Percentiles rank a stretch among this genome's conserved stretches.
Conservation (phyloP, 75 land plant genomes). For the Selaginella moellendorffii region DNA sequence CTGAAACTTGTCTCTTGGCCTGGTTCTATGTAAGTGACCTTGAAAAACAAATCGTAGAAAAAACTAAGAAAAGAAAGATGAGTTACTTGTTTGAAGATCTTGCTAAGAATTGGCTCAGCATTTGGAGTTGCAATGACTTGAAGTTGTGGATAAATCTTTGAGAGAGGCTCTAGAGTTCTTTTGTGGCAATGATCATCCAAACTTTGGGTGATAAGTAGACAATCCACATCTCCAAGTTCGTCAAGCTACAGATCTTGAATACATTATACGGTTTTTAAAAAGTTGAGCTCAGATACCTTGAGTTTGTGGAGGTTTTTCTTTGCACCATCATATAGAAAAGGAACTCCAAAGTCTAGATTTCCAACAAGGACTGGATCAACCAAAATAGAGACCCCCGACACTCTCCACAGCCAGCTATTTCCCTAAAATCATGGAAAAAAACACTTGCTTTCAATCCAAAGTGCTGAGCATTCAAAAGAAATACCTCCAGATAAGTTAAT, state of each 20-base stretch:
- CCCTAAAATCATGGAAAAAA: conserved; percentile 22
- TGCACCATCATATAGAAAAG: conserved; percentile 74
- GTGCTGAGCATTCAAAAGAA: background rate
- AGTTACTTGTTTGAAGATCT: background rate
- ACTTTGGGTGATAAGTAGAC: conserved; percentile 79
- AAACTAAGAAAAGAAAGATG: background rate
- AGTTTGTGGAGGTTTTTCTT: conserved; percentile 64
- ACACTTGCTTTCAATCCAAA: background rate
- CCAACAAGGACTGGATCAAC: conserved; percentile 94
- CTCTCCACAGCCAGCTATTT: conserved; percentile 83
- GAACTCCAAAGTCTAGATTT: conserved; percentile 81
- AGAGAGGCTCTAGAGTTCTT: conserved; percentile 52
- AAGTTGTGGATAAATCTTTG: conserved; percentile 39
- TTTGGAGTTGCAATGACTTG: conserved; percentile 76
- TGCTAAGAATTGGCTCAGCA: conserved; percentile 33
- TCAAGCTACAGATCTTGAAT: conserved; percentile 34
- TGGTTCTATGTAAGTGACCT: conserved; percentile 78
- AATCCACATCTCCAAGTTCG: conserved; percentile 60
- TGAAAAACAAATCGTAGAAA: conserved; percentile 15
- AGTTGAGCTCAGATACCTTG: background rate
- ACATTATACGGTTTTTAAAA: background rate
- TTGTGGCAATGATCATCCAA: conserved; percentile 90
- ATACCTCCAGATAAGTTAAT: background rate
- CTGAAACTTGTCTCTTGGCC: conserved; percentile 35
- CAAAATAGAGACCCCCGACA: conserved; percentile 41